A percentile compares a stretch with the other conserved stretches of the same genome.
These are phyloP conservation scores for Panaeolus cyanescens DNA, from an alignment of 768 basidiomycete genomes.

Conservation along the genomic window DNA sequence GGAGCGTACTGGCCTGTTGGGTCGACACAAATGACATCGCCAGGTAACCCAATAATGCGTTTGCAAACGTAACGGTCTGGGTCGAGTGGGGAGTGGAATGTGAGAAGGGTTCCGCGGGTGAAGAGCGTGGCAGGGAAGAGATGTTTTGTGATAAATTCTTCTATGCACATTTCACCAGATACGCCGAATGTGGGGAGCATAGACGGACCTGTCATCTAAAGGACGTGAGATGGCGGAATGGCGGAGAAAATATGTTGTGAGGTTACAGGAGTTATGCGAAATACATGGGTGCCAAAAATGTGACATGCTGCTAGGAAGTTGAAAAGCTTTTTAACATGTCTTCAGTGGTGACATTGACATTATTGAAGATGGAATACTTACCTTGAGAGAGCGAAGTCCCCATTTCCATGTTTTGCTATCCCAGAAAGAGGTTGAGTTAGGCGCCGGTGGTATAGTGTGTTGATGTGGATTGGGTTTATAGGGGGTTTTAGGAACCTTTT, in stretches of 20 bases:
- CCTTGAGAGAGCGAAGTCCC: not conserved
- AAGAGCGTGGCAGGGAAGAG: conserved; percentile 55
- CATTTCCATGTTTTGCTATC: not conserved
- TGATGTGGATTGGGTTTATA: not conserved
- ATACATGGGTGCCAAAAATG: conserved; percentile 64
- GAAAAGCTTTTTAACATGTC: not conserved
- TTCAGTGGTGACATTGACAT: not conserved
- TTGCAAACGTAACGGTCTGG: conserved; percentile 79
- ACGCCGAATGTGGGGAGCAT: conserved; percentile 77
- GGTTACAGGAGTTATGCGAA: conserved; percentile 52
- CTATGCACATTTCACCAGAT: conserved; percentile 62
- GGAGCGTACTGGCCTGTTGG: conserved; percentile 70
- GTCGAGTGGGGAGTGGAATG: conserved; percentile 68
- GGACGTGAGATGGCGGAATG: conserved; percentile 4
- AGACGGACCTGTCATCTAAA: conserved; percentile 71
- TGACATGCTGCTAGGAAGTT: conserved; percentile 63
- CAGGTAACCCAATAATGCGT: conserved; percentile 86
- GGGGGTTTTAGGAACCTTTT: not conserved
- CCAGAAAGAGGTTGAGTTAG: conserved; percentile 4
- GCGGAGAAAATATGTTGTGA: conserved; percentile 1
- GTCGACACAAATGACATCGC: conserved; percentile 88
- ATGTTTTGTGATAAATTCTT: conserved; percentile 57
- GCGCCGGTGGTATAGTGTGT: not conserved
- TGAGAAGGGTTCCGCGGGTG: conserved; percentile 76
- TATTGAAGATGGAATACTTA: not conserved